Evolutionary conservation across 169 alveolate genomes (phyloP).

Genomic region (Amoebophrya sp.): DNA sequence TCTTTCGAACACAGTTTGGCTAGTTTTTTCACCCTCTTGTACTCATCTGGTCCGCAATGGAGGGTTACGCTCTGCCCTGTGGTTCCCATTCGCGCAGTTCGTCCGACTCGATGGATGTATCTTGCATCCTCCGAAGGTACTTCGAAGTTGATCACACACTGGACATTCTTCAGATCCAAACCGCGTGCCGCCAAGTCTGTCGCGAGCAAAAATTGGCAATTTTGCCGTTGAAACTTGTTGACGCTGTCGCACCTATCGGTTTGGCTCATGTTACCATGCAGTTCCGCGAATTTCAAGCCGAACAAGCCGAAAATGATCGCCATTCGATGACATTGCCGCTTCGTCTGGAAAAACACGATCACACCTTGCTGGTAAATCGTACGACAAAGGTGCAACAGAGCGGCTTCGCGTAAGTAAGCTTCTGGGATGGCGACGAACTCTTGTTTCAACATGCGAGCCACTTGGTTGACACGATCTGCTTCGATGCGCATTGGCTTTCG

Average conservation of each 20-base stretch:
- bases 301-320: constrained; percentile 66
- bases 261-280: constrained; percentile 89
- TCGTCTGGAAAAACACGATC: constrained; percentile 63
- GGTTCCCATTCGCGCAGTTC: constrained; percentile 82
- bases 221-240: constrained; percentile 55
- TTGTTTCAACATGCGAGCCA: constrained; percentile 38
- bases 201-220: constrained; percentile 57
- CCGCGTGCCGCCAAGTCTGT: constrained; percentile 92
- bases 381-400: constrained; percentile 44
- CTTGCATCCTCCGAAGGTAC: constrained; percentile 71
- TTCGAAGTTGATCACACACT: constrained; percentile 76
- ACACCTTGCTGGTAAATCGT: constrained; percentile 29
- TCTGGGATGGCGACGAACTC: constrained; percentile 42
- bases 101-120: constrained; percentile 80
- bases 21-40: background rate
- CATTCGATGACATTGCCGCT: constrained; percentile 79
- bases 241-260: constrained; percentile 82
- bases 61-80: constrained; percentile 58
- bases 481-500: constrained; percentile 58
- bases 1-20: background rate
- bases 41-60: background rate
- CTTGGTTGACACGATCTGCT: background rate
- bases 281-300: constrained; percentile 78
- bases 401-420: constrained; percentile 42
- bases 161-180: constrained; percentile 78